phyloP scores from a whole-genome alignment of 805 yeast species.

The Cephaloascus fragrans region DNA sequence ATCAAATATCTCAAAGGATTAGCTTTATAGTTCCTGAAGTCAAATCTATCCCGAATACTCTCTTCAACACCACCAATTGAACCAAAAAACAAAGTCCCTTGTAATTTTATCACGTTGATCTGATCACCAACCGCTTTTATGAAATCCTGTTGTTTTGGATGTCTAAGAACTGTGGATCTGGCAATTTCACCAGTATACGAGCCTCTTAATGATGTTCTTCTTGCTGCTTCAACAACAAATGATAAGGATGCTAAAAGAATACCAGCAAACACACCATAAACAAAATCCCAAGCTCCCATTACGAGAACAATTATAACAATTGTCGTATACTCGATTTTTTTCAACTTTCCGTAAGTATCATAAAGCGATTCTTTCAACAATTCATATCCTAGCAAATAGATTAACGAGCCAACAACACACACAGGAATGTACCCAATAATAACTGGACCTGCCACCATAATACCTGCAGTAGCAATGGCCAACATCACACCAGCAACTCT shows the following conservation, averaged over 20 bases:
- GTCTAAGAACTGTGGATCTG: conserved; percentile 85
- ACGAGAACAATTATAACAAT: conserved; percentile 79
- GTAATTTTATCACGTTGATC: conserved; percentile 75
- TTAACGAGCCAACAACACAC: conserved; percentile 90
- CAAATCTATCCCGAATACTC: conserved; percentile 57
- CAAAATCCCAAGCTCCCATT: conserved; percentile 96
- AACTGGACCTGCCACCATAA: conserved; percentile 84
- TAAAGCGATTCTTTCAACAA: conserved; percentile 74
- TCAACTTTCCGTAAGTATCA: conserved; percentile 75
- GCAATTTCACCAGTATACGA: conserved; percentile 83
- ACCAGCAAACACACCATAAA: conserved; percentile 85
- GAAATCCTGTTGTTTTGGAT: conserved; percentile 80
- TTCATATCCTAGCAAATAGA: conserved; percentile 86
- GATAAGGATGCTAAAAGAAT: conserved; percentile 85
- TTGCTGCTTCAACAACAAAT: conserved; percentile 89
- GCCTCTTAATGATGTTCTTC: conserved; percentile 71
- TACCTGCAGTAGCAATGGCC: conserved; percentile 68
- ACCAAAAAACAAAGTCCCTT: conserved; percentile 89
- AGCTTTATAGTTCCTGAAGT: conserved; percentile 33
- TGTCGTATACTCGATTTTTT: conserved; percentile 73
- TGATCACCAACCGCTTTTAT: conserved; percentile 82
- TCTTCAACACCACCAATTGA: conserved; percentile 88
- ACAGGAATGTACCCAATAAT: conserved; percentile 93
- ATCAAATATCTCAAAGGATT: conserved; percentile 73
- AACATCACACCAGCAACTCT: conserved; percentile 84